Percentiles rank a stretch among this genome's conserved stretches.
These are phyloP conservation scores for Termitomyces sp. DNA, from an alignment of 768 basidiomycete species.

Conservation along the genomic window DNA sequence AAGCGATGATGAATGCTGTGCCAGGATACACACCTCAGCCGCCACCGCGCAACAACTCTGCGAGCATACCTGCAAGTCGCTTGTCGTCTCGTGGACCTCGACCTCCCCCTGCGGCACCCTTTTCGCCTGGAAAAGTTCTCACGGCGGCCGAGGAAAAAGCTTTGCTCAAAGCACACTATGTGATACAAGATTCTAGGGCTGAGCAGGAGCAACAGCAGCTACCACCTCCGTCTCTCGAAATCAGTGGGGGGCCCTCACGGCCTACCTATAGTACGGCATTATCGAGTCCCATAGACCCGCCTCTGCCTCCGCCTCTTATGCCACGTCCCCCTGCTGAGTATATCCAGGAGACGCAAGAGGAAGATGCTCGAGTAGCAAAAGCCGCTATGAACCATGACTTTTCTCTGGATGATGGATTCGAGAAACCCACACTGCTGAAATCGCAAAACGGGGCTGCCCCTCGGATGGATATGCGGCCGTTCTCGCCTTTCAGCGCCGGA, in stretches of 20 bases:
- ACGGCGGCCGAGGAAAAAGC: constrained; percentile 82
- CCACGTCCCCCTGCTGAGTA: constrained; percentile 77
- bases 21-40: constrained; percentile 16
- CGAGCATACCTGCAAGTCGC: constrained; percentile 12
- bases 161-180: constrained; percentile 55
- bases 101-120: constrained; percentile 30
- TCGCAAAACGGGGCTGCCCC: constrained; percentile 1
- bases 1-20: constrained; percentile 16
- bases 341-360: constrained; percentile 76
- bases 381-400: constrained; percentile 27
- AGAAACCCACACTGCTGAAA: constrained; percentile 13
- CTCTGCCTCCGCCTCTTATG: constrained; percentile 62
- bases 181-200: constrained; percentile 38
- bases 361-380: constrained; percentile 53
- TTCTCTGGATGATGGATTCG: constrained; percentile 12
- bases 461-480: constrained; percentile 34
- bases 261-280: constrained; percentile 12
- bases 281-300: constrained; percentile 15
- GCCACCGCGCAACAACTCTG: constrained; percentile 18
- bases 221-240: constrained; percentile 4
- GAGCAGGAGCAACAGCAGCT: constrained; percentile 15
- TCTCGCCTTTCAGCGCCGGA: constrained; percentile 40
- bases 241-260: constrained; percentile 20
- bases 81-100: constrained; percentile 17
- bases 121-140: constrained; percentile 27